phyloP scores from a whole-genome alignment of 139 green algal species.

The Chlamydomonas applanata region DNA sequence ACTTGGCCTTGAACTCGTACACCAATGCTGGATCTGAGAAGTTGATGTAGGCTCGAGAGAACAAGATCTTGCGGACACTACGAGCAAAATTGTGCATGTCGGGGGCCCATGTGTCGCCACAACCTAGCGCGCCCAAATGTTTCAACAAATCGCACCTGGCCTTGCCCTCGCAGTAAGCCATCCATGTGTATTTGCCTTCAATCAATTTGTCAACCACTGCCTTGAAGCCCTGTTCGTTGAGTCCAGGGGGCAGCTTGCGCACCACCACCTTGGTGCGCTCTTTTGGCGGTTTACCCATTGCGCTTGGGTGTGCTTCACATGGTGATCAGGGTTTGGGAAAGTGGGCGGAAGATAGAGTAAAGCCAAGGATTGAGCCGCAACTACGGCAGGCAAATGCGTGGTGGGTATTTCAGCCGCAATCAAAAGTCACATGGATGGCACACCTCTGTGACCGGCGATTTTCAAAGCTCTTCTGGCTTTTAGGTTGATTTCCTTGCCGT shows the following conservation, averaged over 20 bases:
- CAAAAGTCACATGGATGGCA: too few relatives aligned
- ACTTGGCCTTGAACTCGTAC: slow-evolving; percentile 58
- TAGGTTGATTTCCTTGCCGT: too few relatives aligned
- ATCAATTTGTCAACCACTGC: slow-evolving; percentile 34
- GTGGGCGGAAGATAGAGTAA: too few relatives aligned
- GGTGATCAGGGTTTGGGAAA: too few relatives aligned
- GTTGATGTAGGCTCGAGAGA: slow-evolving; percentile 68
- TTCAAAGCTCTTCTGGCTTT: too few relatives aligned
- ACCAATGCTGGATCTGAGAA: slow-evolving; percentile 49
- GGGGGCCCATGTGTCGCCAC: neutral
- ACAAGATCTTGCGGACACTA: slow-evolving; percentile 21
- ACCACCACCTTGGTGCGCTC: slow-evolving; percentile 71
- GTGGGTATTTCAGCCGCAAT: too few relatives aligned
- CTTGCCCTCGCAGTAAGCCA: slow-evolving; percentile 70
- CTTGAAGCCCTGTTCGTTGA: slow-evolving; percentile 51
- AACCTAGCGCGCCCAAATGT: neutral
- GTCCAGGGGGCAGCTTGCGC: slow-evolving; percentile 55
- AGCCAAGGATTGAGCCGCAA: too few relatives aligned
- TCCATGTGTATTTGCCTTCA: slow-evolving; percentile 54
- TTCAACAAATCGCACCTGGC: slow-evolving; percentile 45
- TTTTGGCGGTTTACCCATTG: neutral
- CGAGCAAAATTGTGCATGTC: slow-evolving; percentile 22
- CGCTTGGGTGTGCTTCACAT: too few relatives aligned
- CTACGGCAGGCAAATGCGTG: too few relatives aligned
- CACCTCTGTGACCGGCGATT: too few relatives aligned